Base-by-base conservation (phyloP, 208 protist genomes). In the Zelonia costaricensis region DNA sequence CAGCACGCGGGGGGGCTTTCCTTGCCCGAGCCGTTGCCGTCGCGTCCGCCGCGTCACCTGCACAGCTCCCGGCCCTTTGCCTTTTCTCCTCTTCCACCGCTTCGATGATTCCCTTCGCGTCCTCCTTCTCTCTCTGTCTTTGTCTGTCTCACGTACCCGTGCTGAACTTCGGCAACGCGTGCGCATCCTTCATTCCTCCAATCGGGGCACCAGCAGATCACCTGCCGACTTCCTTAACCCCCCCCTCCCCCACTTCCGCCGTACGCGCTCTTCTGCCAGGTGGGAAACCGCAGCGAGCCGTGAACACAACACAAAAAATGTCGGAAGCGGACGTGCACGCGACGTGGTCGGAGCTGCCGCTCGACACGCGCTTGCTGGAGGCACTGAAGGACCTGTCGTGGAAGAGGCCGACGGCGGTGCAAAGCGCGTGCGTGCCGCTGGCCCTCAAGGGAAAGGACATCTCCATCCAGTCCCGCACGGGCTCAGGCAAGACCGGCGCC, bases 381-480 rank as follows among this genome's bases (percentile, higher is more conserved):
- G 86, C 89, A 4, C 52, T 97, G 36, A 80, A 67, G 28, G 70
- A 89, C 25, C 53, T 98, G 1, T 78, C 82, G 9, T 99, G 91
- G 82, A 71, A 45, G 23, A 43, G 59, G 47, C 97, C 98, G 25
- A 98, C 96, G 4, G 68, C 88, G 3, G 98, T 99, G 53, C 98
- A 99, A 77, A 68, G 72, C 39, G 90, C 97, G 31, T 84, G 93
- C 22, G 93, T 99, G 30, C 98, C 97, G 16, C 51, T 91, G 7
- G 96, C 94, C 1, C 60, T 99, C 7, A 88, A 94, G 60, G 97
- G 95, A 8, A 83, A 84, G 16, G 92, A 97, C 60, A 52, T 97
- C 28, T 86, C 88, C 28, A 84, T 97, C 36, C 86, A 94, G 62
- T 95, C 87, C 10, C 82, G 77, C 53, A 97, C 92, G 2, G 92